Base-by-base conservation (phyloP, 805 yeast genomes). In the Yarrowia osloensis region DNA sequence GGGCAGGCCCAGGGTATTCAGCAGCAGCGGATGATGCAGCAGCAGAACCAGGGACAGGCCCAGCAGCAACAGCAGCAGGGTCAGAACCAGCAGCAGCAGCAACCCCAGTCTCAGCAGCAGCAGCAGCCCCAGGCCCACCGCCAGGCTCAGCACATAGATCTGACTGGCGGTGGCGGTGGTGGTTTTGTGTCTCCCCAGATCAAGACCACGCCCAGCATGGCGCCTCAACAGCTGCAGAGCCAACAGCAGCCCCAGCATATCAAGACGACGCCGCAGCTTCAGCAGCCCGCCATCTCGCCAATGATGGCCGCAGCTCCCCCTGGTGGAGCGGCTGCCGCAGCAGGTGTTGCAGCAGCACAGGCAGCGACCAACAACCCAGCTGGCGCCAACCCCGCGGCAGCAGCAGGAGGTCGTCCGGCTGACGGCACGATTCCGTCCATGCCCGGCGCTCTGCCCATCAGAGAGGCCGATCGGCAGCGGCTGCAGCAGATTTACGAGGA, bases 401-500 rank as follows among this genome's bases (percentile, higher is more conserved):
- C 67, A 35, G 24, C 71, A 66, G 52, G 71, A 61, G 67, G 70
- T 66, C 52, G 70, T 59, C 52, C 67, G 31, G 6, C 67, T 31
- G 59, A 67, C 29, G 55, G 67, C 9, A 44, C 57, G 3, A 21
- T 31, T n/a, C 44, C 47, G 13, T 4, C 63, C 6, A 65, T 52
- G 67, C 37, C 67, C 2, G 47, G 33, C 7, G 35, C 68, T 33
- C 61, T 61, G n/a, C 67, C 66, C 4, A 63, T 50, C 84, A 46
- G 91, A 85, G 69, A 90, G 84, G 80, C 85, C 85, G 80, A 77
- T 81, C 69, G 84, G 81, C 68, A 69, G 61, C 75, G 71, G 63
- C 81, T 91, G 69, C 83, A 86, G 68, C 82, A 82, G 67, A 82
- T 92, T 49, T 82, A 87, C 67, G 88, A 85, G 37, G 96, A 89